A percentile compares a stretch with the other conserved stretches of the same genome.
These are phyloP conservation scores for Hypoxylon sp. DNA, from an alignment of 2,329 filamentous ascomycete species.

Conservation along the genomic window DNA sequence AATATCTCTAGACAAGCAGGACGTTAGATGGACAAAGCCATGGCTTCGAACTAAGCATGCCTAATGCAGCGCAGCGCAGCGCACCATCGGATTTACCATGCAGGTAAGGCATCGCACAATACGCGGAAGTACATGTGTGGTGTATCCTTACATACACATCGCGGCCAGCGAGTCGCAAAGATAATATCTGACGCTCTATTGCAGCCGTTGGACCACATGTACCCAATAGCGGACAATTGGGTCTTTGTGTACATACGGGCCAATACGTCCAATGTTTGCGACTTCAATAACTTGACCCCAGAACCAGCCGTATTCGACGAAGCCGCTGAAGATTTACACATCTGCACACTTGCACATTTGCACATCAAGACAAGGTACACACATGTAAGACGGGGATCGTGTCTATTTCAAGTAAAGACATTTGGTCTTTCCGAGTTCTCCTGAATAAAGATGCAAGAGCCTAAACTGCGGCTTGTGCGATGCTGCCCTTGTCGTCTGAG, in stretches of 20 bases:
- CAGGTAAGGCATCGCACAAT: constrained; percentile 32
- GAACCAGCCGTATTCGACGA: constrained; percentile 13
- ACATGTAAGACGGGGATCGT: constrained; percentile 21
- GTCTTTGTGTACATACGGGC: constrained; percentile 26
- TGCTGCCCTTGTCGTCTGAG: constrained; percentile 32
- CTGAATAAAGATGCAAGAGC: constrained; percentile 9
- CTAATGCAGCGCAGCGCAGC: constrained; percentile 41
- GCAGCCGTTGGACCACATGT: constrained; percentile 27
- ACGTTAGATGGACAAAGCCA: constrained; percentile 20
- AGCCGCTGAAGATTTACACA: constrained; percentile 12
- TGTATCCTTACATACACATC: constrained; percentile 27
- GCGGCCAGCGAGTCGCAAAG: constrained; percentile 39
- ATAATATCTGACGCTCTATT: constrained; percentile 35
- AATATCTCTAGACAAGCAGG: constrained; percentile 13
- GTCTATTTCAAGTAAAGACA: constrained; percentile 19
- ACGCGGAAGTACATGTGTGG: constrained; percentile 36
- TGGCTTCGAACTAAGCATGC: constrained; percentile 32
- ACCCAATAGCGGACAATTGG: constrained; percentile 28
- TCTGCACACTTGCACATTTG: constrained; percentile 8
- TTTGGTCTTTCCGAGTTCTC: constrained; percentile 11
- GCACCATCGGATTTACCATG: constrained; percentile 40
- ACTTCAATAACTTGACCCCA: constrained; percentile 25
- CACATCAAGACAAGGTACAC: constrained; percentile 10
- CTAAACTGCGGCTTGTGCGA: constrained; percentile 29
- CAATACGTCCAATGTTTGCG: constrained; percentile 31